Evolutionary conservation across 2,329 filamentous ascomycete species (phyloP), one percentile per base, ranked within the genome.

Genomic region (Teratosphaeria destructans): DNA sequence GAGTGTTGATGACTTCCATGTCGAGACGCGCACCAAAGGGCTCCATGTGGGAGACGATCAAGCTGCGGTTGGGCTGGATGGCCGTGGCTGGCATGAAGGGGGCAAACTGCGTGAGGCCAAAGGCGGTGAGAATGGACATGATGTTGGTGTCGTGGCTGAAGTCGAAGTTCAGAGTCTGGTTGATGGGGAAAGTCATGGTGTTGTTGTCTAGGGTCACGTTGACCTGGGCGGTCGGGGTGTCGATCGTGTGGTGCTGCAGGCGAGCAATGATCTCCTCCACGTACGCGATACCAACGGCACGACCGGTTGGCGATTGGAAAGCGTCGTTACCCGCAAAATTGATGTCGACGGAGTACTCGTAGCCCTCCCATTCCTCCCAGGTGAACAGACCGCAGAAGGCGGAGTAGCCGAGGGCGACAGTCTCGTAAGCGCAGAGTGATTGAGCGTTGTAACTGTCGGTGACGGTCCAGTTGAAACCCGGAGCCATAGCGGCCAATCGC

Each of bases 341-440:
- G 39, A 91, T 77, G 64, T 91, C 88, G 59, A 87, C 77, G 3
- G 82, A 81, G 73, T 92, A 92, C 59, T 85, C 85, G 68, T 87
- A 91, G 47, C 80, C 82, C 56, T 82, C 74, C 87, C 87, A 92
- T 69, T 92, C 88, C 23, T 85, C 78, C 64, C 86, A 89, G 0
- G 84, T 90, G 70, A 91, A 92, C 3, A 92, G 78, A 27, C 83
- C 77, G 69, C 88, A 92, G 76, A 89, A 92, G 10, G 79, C 79
- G 65, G 85, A 89, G 75, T 85, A 91, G 26, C 88, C 88, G 61
- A 87, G 85, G 1, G 86, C 84, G n/a, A 89, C 81, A 0, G 86
- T 90, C 72, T 92, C 88, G 68, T 91, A 92, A 0, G 88, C 84
- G 66, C 88, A 92, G 70, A 91, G 78, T 3, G 79, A 85, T 71